Percentiles rank a stretch among this genome's conserved stretches.
phyloP scores from a whole-genome alignment of 2,329 filamentous ascomycete genomes.

The Exophiala mesophila region DNA sequence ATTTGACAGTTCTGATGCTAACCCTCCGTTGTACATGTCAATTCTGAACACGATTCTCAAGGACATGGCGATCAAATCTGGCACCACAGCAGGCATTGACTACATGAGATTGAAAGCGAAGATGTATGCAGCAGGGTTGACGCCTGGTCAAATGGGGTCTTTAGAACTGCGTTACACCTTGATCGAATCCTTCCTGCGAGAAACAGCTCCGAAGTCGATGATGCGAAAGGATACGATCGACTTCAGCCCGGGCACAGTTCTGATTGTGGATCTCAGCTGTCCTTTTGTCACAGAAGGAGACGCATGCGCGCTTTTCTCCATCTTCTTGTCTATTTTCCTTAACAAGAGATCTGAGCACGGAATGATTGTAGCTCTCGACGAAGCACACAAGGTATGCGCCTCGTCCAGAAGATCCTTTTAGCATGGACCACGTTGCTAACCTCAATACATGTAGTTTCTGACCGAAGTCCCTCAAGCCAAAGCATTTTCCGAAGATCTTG shows the following conservation, averaged over 20 bases:
- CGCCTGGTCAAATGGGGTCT: slow-evolving; percentile 47
- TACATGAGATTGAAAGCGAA: slow-evolving; percentile 39
- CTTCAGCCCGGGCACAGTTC: slow-evolving; percentile 48
- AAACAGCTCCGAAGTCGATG: slow-evolving; percentile 2
- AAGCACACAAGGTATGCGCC: slow-evolving; percentile 70
- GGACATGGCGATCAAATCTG: slow-evolving; percentile 42
- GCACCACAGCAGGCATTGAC: slow-evolving; percentile 35
- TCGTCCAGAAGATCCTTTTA: too few relatives aligned
- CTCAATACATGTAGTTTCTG: slow-evolving; percentile 50
- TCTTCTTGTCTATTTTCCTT: slow-evolving; percentile 62
- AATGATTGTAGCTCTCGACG: slow-evolving; percentile 64
- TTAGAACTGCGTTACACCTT: slow-evolving; percentile 57
- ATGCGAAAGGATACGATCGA: slow-evolving; percentile 9
- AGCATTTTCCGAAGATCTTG: slow-evolving; percentile 56
- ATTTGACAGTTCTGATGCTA: slow-evolving; percentile 36
- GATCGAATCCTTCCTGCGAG: slow-evolving; percentile 57
- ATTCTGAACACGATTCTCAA: slow-evolving; percentile 45
- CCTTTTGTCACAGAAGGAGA: slow-evolving; percentile 62
- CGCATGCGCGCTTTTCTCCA: slow-evolving; percentile 68
- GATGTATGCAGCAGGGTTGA: slow-evolving; percentile 1
- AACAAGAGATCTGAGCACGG: slow-evolving; percentile 48
- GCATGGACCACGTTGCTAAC: too few relatives aligned
- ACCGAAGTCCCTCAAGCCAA: slow-evolving; percentile 50
- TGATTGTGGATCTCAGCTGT: slow-evolving; percentile 67
- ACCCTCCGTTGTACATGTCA: slow-evolving; percentile 49